Percentiles rank a stretch among this genome's conserved stretches.
Evolutionary conservation across 1,284 basidiomycete genomes (phyloP).

Genomic region (Cryptococcus sp.): DNA sequence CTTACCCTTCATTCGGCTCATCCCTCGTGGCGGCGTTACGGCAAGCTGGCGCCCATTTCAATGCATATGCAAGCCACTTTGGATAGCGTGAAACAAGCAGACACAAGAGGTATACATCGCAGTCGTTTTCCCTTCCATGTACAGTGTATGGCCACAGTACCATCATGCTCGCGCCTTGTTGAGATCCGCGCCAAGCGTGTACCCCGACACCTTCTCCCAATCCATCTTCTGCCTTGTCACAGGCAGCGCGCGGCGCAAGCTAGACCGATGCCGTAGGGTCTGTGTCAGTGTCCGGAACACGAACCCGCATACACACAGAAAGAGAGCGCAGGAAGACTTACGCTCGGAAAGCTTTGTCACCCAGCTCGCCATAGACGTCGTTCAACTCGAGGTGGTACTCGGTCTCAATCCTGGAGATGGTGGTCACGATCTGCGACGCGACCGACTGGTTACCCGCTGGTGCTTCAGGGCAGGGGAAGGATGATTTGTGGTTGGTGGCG

Average conservation of each 20-base stretch:
- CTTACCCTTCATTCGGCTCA: too few relatives aligned
- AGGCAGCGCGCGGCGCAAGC: slow-evolving; percentile 78
- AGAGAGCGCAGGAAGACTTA: slow-evolving; percentile 23
- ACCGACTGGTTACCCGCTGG: slow-evolving; percentile 54
- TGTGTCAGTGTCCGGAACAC: not conserved
- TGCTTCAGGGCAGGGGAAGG: slow-evolving; percentile 63
- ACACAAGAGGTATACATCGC: too few relatives aligned
- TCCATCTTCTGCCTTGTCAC: slow-evolving; percentile 89
- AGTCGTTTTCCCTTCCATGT: not conserved
- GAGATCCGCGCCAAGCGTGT: slow-evolving; percentile 80
- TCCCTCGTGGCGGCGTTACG: too few relatives aligned
- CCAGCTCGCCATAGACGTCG: slow-evolving; percentile 76
- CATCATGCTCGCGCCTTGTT: slow-evolving; percentile 47
- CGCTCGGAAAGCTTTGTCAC: slow-evolving; percentile 82
- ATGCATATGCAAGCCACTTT: too few relatives aligned
- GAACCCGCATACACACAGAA: not conserved
- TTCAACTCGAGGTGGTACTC: slow-evolving; percentile 77
- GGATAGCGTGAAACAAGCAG: too few relatives aligned
- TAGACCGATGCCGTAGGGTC: slow-evolving; percentile 40
- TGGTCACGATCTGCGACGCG: slow-evolving; percentile 61
- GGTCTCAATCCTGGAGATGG: slow-evolving; percentile 73
- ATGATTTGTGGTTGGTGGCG: slow-evolving; percentile 65
- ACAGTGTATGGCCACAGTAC: slow-evolving; percentile 1
- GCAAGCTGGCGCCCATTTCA: too few relatives aligned
- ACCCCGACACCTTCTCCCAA: slow-evolving; percentile 85